These are phyloP conservation scores for Alternaria viburni DNA, from an alignment of 2,329 filamentous ascomycete genomes.

Conservation along the genomic window DNA sequence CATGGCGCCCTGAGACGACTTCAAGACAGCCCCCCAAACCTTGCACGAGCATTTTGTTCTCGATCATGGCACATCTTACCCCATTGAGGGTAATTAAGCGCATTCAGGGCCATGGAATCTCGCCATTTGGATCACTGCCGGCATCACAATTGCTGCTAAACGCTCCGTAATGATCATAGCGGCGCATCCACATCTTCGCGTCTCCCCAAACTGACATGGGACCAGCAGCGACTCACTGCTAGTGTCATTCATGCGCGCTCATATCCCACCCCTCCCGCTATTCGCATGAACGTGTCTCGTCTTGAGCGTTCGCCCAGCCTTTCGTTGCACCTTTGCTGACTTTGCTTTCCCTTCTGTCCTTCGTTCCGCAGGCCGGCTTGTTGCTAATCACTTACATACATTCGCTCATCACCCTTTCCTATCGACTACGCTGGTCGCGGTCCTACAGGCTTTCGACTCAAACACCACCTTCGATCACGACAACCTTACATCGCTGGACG, in stretches of 20 bases:
- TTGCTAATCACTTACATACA: constrained; percentile 43
- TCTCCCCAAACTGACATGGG: constrained; percentile 47
- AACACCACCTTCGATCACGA: constrained; percentile 19
- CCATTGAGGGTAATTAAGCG: constrained; percentile 26
- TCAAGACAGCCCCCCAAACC: constrained; percentile 39
- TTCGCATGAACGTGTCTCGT: constrained; percentile 44
- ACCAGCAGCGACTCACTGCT: constrained; percentile 42
- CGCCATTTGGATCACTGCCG: constrained; percentile 24
- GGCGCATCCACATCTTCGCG: constrained; percentile 25
- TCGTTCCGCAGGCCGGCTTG: constrained; percentile 48
- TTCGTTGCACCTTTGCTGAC: constrained; percentile 41
- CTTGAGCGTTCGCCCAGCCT: constrained; percentile 45
- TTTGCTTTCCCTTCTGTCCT: constrained; percentile 39
- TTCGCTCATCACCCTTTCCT: constrained; percentile 37
- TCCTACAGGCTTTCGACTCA: constrained; percentile 46
- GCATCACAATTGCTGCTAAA: constrained; percentile 30
- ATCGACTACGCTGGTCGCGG: constrained; percentile 34
- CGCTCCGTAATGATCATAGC: constrained; percentile 26
- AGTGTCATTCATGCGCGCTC: constrained; percentile 48
- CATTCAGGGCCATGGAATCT: constrained; percentile 11
- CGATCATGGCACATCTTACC: constrained; percentile 20
- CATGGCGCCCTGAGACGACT: constrained; percentile 43
- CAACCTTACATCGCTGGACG: constrained; percentile 25
- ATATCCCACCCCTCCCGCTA: constrained; percentile 41
- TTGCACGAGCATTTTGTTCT: constrained; percentile 29